A percentile compares a stretch with the other conserved stretches of the same genome.
Conservation (phyloP, 2,329 filamentous ascomycete genomes). For the Alternaria gaisen region DNA sequence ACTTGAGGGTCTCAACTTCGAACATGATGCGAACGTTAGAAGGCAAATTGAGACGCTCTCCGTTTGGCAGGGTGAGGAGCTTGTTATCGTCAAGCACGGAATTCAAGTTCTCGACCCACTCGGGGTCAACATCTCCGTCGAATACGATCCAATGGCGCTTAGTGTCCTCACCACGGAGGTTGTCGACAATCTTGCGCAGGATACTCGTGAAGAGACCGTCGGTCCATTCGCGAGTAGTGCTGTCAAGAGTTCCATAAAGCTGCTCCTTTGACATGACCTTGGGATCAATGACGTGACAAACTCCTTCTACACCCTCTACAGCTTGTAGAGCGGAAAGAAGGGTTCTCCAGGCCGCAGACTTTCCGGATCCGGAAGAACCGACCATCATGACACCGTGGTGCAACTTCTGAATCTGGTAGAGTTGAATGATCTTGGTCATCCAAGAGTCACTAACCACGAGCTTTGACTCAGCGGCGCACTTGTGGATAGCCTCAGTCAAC, state of each 20-base stretch:
- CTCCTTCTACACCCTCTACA: constrained; percentile 90
- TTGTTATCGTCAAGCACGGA: constrained; percentile 99
- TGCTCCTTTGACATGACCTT: constrained; percentile 99
- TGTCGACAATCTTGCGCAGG: constrained; percentile 97
- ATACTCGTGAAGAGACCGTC: constrained; percentile 98
- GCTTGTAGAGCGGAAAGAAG: constrained; percentile 89
- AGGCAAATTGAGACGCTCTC: constrained; percentile 94
- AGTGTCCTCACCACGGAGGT: constrained; percentile 92
- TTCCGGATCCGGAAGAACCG: constrained; percentile 95
- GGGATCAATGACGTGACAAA: constrained; percentile 97
- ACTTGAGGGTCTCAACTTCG: constrained; percentile 96
- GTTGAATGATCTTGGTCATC: constrained; percentile 96
- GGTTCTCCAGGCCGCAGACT: constrained; percentile 93
- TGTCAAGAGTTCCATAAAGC: constrained; percentile 93
- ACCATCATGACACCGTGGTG: constrained; percentile 99
- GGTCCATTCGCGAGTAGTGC: constrained; percentile 97
- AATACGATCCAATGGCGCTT: constrained; percentile 99
- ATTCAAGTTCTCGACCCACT: constrained; percentile 99
- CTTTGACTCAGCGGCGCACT: constrained; percentile 83
- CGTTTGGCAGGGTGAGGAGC: constrained; percentile 93
- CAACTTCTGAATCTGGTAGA: constrained; percentile 97
- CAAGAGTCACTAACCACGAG: constrained; percentile 91
- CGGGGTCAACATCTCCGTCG: constrained; percentile 97
- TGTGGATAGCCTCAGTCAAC: constrained; percentile 81
- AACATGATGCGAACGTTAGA: constrained; percentile 99